Evolutionary conservation across 2,329 filamentous ascomycete species (phyloP), one percentile per base, ranked within the genome.

Genomic region (Scleromitrula shiraiana): DNA sequence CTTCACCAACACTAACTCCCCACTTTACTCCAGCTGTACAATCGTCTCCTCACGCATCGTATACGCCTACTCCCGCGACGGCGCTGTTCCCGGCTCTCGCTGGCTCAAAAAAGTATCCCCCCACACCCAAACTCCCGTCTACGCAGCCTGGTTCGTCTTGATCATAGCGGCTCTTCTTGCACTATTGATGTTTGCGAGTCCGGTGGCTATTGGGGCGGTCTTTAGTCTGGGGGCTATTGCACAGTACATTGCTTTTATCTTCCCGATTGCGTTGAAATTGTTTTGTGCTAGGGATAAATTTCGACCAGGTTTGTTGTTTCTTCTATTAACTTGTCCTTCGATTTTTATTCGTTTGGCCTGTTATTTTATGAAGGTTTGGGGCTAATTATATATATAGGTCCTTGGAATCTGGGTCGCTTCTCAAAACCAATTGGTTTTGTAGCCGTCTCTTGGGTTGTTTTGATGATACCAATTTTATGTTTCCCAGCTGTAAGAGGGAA

Each of bases 31-130:
- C 7, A 46, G 35, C 6, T 17, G 81, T 61, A 85, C 85, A 78
- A 76, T 87, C 10, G 69, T 71, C 9, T 71, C 71, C 5, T 82
- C 77, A 19, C 74, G 83, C 40, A 82, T 85, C 37, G 83, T 81
- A 1, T 88, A 83, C 58, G 83, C 82, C 14, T 87, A 87, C 64
- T 82, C 83, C 15, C 78, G 83, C 27, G 83, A 87, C 58, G 82
- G 78, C 56, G 83, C 80, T 61, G 83, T 87, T 59, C 82, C 82
- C 0, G 59, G 77, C 5, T 80, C 76, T 5, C 65, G 65, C 0
- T 70, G 73, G 57, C 81, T 80, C 70, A 78, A 77, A 57, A 60
- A 67, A 20, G 80, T 86, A 42, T 82, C 86, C 64, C 57, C 59
- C 2, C 60, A 65, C 56, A 86, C 83, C 2, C 65, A 72, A 43